These are phyloP conservation scores for Pestalotiopsis sp. DNA, from an alignment of 2,329 filamentous ascomycete species.

Conservation along the genomic window DNA sequence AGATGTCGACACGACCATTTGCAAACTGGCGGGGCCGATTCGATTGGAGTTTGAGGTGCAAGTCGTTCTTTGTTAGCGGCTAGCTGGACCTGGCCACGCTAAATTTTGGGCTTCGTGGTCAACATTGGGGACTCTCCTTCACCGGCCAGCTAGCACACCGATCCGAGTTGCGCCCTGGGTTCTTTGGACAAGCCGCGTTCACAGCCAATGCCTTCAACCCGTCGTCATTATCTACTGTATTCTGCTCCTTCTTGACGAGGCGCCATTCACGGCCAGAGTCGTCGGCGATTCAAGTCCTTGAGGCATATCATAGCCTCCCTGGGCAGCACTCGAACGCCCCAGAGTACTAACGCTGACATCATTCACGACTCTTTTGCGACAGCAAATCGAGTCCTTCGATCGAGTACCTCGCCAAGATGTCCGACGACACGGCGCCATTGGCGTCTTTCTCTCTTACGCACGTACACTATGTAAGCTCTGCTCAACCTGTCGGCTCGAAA, in stretches of 20 bases:
- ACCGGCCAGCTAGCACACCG: not conserved
- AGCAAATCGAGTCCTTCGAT: not conserved
- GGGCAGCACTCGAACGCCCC: not conserved
- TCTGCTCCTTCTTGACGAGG: not conserved
- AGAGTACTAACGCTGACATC: not conserved
- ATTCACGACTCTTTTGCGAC: not conserved
- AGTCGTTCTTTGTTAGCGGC: not conserved
- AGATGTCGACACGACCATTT: not conserved
- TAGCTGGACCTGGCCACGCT: not conserved
- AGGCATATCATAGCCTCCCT: not conserved
- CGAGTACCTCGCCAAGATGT: constrained; percentile 3
- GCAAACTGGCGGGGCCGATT: not conserved
- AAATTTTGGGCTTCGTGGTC: not conserved
- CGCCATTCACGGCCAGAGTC: not conserved
- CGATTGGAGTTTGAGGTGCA: not conserved
- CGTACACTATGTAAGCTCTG: constrained; percentile 82
- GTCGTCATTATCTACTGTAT: too few species aligned
- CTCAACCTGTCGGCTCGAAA: not conserved
- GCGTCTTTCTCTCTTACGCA: constrained; percentile 93
- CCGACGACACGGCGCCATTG: constrained; percentile 57
- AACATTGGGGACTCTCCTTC: not conserved
- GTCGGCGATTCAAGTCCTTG: not conserved
- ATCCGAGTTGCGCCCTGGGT: not conserved
- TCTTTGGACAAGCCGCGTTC: not conserved
- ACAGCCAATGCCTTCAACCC: not conserved